Percentiles rank a stretch among this genome's conserved stretches.
These are phyloP conservation scores for Neurospora sp. DNA, from an alignment of 495 filamentous ascomycete genomes.

Conservation along the genomic window DNA sequence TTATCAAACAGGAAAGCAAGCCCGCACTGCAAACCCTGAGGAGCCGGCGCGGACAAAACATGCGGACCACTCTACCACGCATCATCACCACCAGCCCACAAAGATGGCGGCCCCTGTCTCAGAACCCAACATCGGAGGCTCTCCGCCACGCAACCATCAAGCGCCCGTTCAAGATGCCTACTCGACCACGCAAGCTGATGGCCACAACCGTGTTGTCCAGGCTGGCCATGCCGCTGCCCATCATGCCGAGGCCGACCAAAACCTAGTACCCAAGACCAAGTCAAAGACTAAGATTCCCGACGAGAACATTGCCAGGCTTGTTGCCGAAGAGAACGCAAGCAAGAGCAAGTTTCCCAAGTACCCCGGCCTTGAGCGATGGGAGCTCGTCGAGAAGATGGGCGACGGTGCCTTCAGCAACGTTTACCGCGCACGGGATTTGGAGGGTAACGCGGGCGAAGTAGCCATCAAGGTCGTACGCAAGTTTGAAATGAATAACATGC, in stretches of 20 bases:
- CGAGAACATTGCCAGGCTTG: slow-evolving; percentile 65
- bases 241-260: slow-evolving; percentile 30
- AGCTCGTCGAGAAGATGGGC: slow-evolving; percentile 93
- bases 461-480: slow-evolving; percentile 99
- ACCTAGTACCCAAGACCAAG: slow-evolving; percentile 24
- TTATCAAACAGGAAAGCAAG: slow-evolving; percentile 59
- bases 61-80: slow-evolving; percentile 45
- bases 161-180: slow-evolving; percentile 35
- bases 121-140: slow-evolving; percentile 15
- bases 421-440: slow-evolving; percentile 71
- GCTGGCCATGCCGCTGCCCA: slow-evolving; percentile 51
- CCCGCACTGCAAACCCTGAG: slow-evolving; percentile 57
- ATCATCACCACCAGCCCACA: slow-evolving; percentile 22
- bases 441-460: slow-evolving; percentile 62
- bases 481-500: slow-evolving; percentile 94
- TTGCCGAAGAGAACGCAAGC: slow-evolving; percentile 81
- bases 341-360: slow-evolving; percentile 83
- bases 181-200: slow-evolving; percentile 49
- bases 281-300: slow-evolving; percentile 47
- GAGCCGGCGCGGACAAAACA: slow-evolving; percentile 36
- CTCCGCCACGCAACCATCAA: slow-evolving; percentile 4
- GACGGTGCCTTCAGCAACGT: slow-evolving; percentile 99
- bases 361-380: slow-evolving; percentile 85
- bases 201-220: slow-evolving; percentile 53
- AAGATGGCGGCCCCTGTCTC: slow-evolving; percentile 21